phyloP scores from a whole-genome alignment of 805 yeast genomes.

The Lachancea meyersii region DNA sequence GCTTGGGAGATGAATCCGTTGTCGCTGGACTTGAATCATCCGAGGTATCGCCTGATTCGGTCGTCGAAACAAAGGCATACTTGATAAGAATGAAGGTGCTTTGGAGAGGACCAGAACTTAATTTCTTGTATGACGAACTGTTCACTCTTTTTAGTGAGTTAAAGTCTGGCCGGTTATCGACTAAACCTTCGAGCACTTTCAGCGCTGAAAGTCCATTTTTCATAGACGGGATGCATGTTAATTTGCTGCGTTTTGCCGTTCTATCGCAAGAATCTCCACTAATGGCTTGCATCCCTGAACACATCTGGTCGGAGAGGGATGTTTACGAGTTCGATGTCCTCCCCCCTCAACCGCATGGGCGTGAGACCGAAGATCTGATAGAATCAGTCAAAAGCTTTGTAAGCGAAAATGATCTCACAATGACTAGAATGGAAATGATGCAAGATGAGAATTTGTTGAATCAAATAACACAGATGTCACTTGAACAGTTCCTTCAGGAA shows the following conservation, averaged over 20 bases:
- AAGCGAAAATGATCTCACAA: slow-evolving; percentile 27
- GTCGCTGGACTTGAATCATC: slow-evolving; percentile 10
- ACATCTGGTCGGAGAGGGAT: slow-evolving; percentile 55
- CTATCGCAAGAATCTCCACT: slow-evolving; percentile 64
- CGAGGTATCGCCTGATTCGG: slow-evolving; percentile 17
- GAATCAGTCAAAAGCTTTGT: slow-evolving; percentile 34
- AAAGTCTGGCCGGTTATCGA: slow-evolving; percentile 9
- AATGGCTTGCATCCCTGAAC: slow-evolving; percentile 61
- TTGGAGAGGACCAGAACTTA: slow-evolving; percentile 46
- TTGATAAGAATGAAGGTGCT: slow-evolving; percentile 46
- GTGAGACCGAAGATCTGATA: slow-evolving; percentile 31
- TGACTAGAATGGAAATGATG: slow-evolving; percentile 23
- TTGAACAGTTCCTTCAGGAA: slow-evolving; percentile 29
- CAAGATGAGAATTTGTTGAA: slow-evolving; percentile 31
- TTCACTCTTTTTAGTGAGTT: slow-evolving; percentile 19
- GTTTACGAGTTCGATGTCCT: slow-evolving; percentile 65
- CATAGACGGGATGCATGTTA: slow-evolving; percentile 42
- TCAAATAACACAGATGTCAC: slow-evolving; percentile 29
- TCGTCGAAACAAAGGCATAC: slow-evolving; percentile 47
- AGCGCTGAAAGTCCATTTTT: slow-evolving; percentile 18
- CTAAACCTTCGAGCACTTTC: slow-evolving; percentile 3
- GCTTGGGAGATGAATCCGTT: slow-evolving; percentile 19
- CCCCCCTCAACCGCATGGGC: slow-evolving; percentile 48
- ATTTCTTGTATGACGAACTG: slow-evolving; percentile 44
- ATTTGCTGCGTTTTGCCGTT: slow-evolving; percentile 60